These are phyloP conservation scores for Metahyphopichia silvanorum DNA, from an alignment of 805 yeast genomes.

Conservation along the genomic window DNA sequence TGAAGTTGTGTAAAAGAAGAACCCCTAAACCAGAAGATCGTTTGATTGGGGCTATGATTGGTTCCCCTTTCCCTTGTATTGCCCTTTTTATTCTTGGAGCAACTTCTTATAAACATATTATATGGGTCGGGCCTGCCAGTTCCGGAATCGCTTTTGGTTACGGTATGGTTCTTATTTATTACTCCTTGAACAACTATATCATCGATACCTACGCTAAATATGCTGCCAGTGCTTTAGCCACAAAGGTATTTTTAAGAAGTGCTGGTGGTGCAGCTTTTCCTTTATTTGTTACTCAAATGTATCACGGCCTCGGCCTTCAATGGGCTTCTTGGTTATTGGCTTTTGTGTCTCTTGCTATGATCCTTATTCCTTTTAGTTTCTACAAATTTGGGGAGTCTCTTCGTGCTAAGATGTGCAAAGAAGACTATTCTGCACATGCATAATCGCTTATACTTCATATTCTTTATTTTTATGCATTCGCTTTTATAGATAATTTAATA, in stretches of 20 bases:
- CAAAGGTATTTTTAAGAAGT: constrained; percentile 75
- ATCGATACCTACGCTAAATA: constrained; percentile 84
- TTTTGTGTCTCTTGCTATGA: constrained; percentile 74
- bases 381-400: constrained; percentile 62
- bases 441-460: background rate
- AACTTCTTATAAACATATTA: constrained; percentile 62
- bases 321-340: constrained; percentile 84
- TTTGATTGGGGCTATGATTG: constrained; percentile 75
- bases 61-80: constrained; percentile 79
- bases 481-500: background rate
- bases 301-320: constrained; percentile 64
- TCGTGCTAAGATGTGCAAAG: constrained; percentile 65
- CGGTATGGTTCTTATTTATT: constrained; percentile 59
- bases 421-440: constrained; percentile 43
- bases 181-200: constrained; percentile 71
- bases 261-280: constrained; percentile 90
- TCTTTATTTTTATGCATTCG: background rate
- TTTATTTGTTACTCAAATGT: constrained; percentile 78
- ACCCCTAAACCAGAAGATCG: constrained; percentile 78
- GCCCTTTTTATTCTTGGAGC: constrained; percentile 81
- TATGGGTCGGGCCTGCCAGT: constrained; percentile 64
- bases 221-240: constrained; percentile 79
- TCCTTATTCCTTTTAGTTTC: constrained; percentile 66
- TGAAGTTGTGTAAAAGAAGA: constrained; percentile 48
- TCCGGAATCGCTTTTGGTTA: constrained; percentile 59